phyloP scores from a whole-genome alignment of 139 green algal species.

The Micractinium conductrix region DNA sequence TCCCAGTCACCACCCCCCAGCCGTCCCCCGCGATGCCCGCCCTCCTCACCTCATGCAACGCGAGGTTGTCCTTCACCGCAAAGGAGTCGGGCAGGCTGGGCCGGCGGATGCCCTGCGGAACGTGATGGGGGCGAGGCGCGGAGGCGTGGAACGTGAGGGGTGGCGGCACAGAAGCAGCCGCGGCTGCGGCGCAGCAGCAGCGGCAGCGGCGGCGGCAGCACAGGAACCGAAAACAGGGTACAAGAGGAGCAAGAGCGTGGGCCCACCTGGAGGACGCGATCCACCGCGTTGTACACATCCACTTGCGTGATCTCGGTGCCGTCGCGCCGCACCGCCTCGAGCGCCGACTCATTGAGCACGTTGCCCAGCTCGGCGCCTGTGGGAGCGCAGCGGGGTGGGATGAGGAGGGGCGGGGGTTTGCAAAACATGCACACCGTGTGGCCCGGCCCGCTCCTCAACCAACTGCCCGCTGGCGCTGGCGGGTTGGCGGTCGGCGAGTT shows the following conservation, averaged over 20 bases:
- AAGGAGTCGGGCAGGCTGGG: constrained; percentile 62
- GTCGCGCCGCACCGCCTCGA: constrained; percentile 72
- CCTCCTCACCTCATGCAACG: constrained; percentile 9
- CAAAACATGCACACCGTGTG: too few species aligned
- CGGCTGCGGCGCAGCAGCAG: too few species aligned
- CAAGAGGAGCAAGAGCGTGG: neutral
- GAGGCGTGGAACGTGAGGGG: neutral
- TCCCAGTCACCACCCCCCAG: too few species aligned
- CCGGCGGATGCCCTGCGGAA: constrained; percentile 70
- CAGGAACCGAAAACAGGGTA: too few species aligned
- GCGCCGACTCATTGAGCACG: constrained; percentile 94
- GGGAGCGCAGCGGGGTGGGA: neutral
- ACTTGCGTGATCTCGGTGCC: constrained; percentile 46
- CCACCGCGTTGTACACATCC: constrained; percentile 86
- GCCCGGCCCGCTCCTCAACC: too few species aligned
- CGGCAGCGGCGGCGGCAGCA: too few species aligned
- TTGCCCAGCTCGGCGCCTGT: constrained; percentile 94
- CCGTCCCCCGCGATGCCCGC: too few species aligned
- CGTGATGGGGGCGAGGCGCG: too few species aligned
- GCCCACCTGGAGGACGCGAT: constrained; percentile 79
- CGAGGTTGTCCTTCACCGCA: constrained; percentile 41
- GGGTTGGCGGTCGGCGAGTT: too few species aligned
- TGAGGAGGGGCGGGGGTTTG: neutral
- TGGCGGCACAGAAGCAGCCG: too few species aligned
- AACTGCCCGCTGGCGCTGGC: too few species aligned